Base-by-base conservation (phyloP, 257 asterid species). In the Thymus mandschuricus region DNA sequence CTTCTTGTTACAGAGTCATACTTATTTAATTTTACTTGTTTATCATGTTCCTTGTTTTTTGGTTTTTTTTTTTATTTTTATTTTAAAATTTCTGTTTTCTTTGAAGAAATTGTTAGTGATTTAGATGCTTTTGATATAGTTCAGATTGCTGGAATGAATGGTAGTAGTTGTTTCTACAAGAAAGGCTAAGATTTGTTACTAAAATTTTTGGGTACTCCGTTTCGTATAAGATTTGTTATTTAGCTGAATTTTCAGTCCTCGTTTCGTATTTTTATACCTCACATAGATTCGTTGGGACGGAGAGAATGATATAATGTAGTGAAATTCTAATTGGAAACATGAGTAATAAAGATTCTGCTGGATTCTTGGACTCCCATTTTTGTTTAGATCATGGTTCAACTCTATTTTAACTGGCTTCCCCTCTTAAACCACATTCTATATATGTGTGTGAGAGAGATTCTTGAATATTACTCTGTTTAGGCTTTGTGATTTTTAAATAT, bases 41-140 rank as follows among this genome's bases (percentile, higher is more conserved):
- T 61, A 2, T 28, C 7, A 1, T 15, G 69, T 27, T 40, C 58
- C 40, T 64, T 45, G 51, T 64, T 76, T 64, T 30, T 38, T 60
- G 58, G 9, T 48, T 8, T 15, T 8, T 28, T 3, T 3, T 11
- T 12, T 11, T 29, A 1, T 41, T 28, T 38, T 50, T 48, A 0
- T 4, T 29, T 49, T 21, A 21, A 21, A 21, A 21, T 21, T 21
- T 21, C 21, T 21, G 21, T 21, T 21, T 21, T 21, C 21, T 21
- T 21, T 48, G 10, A 5, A 7, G 13, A 13, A 6, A 8, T 69
- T 28, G 35, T 5, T 27, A 29, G 27, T 10, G 33, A 29, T 54
- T 51, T 66, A 1, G 4, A 27, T 4, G 15, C 54, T 43, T 60
- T 2, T 61, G 11, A 33, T 66, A 10, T 44, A 8, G 10, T 44